Percentiles rank a stretch among this genome's conserved stretches.
These are phyloP conservation scores for Fusarium sp. DNA, from an alignment of 2,329 filamentous ascomycete genomes.

Conservation along the genomic window DNA sequence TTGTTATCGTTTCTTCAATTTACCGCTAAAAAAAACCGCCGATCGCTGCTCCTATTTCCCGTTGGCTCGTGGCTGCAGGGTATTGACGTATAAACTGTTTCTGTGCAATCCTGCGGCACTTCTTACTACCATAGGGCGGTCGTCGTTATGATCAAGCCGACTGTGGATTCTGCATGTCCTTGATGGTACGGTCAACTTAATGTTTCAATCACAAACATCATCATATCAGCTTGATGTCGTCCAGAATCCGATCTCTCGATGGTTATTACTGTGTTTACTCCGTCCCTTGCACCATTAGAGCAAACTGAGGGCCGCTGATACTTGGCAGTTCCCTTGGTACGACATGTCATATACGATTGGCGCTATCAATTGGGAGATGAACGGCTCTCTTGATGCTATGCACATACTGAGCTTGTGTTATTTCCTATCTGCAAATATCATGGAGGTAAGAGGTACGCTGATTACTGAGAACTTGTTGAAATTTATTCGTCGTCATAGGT, in stretches of 20 bases:
- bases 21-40: conserved; percentile 9
- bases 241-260: neutral
- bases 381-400: neutral
- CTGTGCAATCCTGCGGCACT: conserved; percentile 3
- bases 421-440: neutral
- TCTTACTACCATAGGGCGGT: neutral
- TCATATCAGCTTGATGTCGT: neutral
- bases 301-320: neutral
- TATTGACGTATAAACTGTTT: conserved; percentile 9
- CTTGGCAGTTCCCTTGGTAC: neutral
- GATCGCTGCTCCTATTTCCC: conserved; percentile 20
- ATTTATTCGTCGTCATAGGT: neutral
- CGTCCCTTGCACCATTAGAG: neutral
- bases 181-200: neutral
- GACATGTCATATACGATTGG: conserved; percentile 7
- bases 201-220: neutral
- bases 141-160: neutral
- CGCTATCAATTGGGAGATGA: neutral
- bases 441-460: neutral
- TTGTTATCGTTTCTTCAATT: conserved; percentile 11
- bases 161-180: neutral
- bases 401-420: neutral
- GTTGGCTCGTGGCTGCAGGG: conserved; percentile 12
- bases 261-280: neutral
- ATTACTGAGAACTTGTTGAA: neutral